These are phyloP conservation scores for Lactarius vividus DNA, from an alignment of 768 basidiomycete genomes.

Conservation along the genomic window DNA sequence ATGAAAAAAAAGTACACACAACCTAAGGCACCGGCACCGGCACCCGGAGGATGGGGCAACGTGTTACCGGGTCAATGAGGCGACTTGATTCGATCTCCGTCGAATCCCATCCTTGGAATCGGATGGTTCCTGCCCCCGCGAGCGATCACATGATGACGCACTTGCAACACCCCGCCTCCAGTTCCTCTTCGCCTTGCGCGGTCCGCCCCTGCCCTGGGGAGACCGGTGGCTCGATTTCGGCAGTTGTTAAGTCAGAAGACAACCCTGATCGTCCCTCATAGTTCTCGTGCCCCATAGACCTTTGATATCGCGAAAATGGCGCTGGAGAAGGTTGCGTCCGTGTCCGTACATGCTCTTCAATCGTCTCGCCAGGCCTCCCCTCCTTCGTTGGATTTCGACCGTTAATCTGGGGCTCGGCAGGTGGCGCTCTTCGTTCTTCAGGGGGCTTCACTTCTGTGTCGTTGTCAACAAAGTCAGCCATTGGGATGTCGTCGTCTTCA, in stretches of 20 bases:
- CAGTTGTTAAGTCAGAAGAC: constrained; percentile 22
- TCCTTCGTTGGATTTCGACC: background rate
- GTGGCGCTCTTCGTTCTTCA: background rate
- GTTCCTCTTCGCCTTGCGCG: constrained; percentile 41
- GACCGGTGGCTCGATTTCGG: constrained; percentile 18
- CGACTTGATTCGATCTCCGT: background rate
- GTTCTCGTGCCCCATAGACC: constrained; percentile 24
- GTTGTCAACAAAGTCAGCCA: background rate
- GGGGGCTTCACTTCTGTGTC: constrained; percentile 23
- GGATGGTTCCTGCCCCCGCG: constrained; percentile 10
- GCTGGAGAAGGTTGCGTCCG: constrained; percentile 48
- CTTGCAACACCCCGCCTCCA: constrained; percentile 68
- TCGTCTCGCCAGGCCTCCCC: background rate
- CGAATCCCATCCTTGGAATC: background rate
- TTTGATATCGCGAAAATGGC: constrained; percentile 60
- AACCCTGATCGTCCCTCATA: constrained; percentile 21
- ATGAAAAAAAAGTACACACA: constrained; percentile 6
- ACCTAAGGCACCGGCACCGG: background rate
- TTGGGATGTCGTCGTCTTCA: constrained; percentile 8
- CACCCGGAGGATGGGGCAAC: background rate
- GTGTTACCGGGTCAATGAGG: constrained; percentile 7
- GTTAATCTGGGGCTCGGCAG: background rate
- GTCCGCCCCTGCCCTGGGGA: constrained; percentile 25
- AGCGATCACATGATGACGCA: constrained; percentile 76
- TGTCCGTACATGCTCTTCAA: constrained; percentile 28